Evolutionary conservation across 2,329 filamentous ascomycete genomes (phyloP), one percentile per base, ranked within the genome.

Genomic region (Diplodia mutila): DNA sequence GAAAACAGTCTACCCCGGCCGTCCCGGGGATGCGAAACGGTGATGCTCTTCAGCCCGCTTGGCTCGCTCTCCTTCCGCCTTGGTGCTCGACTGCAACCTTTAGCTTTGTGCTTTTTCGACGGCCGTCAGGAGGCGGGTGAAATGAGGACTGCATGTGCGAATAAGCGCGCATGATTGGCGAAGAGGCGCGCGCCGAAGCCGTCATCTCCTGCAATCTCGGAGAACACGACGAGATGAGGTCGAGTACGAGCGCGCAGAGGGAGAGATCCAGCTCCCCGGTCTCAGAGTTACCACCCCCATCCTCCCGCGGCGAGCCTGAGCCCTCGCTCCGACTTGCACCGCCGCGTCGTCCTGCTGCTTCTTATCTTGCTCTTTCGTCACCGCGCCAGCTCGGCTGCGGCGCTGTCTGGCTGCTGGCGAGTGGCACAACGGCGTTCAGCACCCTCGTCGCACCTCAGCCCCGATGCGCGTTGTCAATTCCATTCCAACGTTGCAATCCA

Each of bases 151-250:
- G 25, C 63, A 48, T 49, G 64, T 34, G 8, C 11, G 37, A 25
- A 25, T 59, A 39, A 23, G 27, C 52, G 25, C 25, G 63, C 63
- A 57, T 66, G 63, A 61, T 61, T 61, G 57, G 57, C 39, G 57
- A 39, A 57, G 42, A 46, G 21, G 52, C 25, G 63, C 27, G n/a
- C 37, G 63, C 37, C 21, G 34, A 27, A 37, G 39, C 53, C 53
- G 54, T 51, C 29, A 59, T 66, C 53, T 66, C 53, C 63, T 65
- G 63, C 51, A 65, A 65, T 65, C 63, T 65, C 63, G 63, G 63
- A 46, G 48, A 12, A 12, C 8, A 3, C 34, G 4, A 11, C 34
- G 8, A 59, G 64, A 66, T 53, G 64, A 66, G 64, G 27, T 51
- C 46, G 59, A 51, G 59, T 63, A 37, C 39, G 59, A 25, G 49